Evolutionary conservation across 2,329 filamentous ascomycete genomes (phyloP), one percentile per base, ranked within the genome.

Genomic region (Pseudocercospora musae): DNA sequence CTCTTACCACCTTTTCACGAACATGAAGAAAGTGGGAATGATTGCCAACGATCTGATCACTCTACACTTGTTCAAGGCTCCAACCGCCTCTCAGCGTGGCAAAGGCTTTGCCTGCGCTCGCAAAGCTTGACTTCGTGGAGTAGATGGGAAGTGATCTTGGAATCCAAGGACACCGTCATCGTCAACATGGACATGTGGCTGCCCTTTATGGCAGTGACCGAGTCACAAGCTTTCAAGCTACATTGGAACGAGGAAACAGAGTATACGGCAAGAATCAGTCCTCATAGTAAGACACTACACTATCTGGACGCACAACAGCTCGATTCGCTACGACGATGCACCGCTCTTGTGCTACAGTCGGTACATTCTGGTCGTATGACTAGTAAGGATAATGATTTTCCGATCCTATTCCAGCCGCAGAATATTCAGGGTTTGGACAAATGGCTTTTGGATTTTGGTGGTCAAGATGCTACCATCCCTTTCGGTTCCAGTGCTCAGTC

Each of bases 1-100:
- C 77, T 97, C 0, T 80, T 96, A 44, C 94, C 94, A 4, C 71
- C 77, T 8, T 77, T 82, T 61, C 70, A 67, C 66, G 53, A 69
- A 52, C 65, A 66, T 31, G 67, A 25, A 40, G 37, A 61, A 3
- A 63, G 66, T 10, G 70, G 73, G 27, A 42, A 60, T 11, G 59
- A 62, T 21, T 29, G 56, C 29, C 40, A 62, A n/a, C 66, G 70
- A 59, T 13, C 58, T 25, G 66, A 73, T 54, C 70, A 72, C 61
- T 70, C 73, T 23, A 66, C 68, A 1, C 54, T 73, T 1, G 54
- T 68, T n/a, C 25, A 68, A 18, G 70, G 70, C 0, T 54, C 67
- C 2, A 60, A 62, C 21, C 65, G 62, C 52, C 2, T n/a, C 10
- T 18, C 37, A 40, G 37, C 15, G 18, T 40, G 37, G 37, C 37